phyloP scores from a whole-genome alignment of 768 basidiomycete species.

The Kockovaella imperatae region DNA sequence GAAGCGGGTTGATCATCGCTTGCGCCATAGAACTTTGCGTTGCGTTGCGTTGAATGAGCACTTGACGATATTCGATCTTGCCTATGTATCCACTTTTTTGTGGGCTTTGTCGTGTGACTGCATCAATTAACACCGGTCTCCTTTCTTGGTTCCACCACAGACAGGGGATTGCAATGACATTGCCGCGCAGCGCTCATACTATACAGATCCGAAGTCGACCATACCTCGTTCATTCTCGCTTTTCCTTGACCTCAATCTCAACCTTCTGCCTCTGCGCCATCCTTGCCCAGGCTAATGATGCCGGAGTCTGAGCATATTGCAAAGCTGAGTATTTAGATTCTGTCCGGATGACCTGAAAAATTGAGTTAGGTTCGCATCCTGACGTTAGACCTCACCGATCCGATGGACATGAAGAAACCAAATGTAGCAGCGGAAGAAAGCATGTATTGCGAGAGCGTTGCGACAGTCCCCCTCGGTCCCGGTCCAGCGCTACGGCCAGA shows the following conservation, averaged over 20 bases:
- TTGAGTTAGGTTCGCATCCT: conserved; percentile 1
- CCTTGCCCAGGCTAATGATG: conserved; percentile 12
- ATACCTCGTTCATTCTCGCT: conserved; percentile 1
- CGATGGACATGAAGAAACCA: conserved; percentile 91
- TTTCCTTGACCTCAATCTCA: conserved; percentile 17
- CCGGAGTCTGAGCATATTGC: conserved; percentile 18
- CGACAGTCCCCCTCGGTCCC: conserved; percentile 79
- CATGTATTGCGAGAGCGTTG: conserved; percentile 97
- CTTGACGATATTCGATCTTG: no score
- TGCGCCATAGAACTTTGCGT: no score
- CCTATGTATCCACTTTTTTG: no score
- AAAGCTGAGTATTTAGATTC: no score
- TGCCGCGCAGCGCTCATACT: no score
- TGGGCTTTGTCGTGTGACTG: no score
- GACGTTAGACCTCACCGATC: conserved; percentile 57
- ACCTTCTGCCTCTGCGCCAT: conserved; percentile 4
- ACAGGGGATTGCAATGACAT: no score
- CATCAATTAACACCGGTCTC: no score
- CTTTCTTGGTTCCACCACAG: no score
- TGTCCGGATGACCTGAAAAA: conserved; percentile 73
- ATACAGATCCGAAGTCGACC: background rate
- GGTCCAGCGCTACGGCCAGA: conserved; percentile 61
- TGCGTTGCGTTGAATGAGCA: no score
- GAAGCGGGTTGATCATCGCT: no score
- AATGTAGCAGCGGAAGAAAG: conserved; percentile 95